phyloP scores from a whole-genome alignment of 495 filamentous ascomycete species.

The Bacidia gigantensis region DNA sequence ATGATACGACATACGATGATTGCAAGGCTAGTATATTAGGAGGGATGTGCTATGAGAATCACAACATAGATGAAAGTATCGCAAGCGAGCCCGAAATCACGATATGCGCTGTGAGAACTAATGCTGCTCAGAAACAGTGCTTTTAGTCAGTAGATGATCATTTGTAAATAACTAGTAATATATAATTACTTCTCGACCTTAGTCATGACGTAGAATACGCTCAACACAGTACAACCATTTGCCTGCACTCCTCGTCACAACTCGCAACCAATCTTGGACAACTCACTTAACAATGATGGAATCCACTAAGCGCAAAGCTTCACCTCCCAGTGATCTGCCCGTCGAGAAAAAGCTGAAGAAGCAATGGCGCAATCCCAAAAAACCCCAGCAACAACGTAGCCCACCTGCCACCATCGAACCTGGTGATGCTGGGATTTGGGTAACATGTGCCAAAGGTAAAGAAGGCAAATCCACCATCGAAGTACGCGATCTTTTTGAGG shows the following conservation, averaged over 20 bases:
- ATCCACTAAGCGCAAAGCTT: slow-evolving; percentile 7
- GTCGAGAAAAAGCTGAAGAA: slow-evolving; percentile 14
- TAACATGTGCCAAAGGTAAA: slow-evolving; percentile 69
- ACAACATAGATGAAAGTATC: too few relatives aligned
- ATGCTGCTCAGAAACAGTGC: too few relatives aligned
- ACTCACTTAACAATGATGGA: not conserved
- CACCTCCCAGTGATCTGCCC: not conserved
- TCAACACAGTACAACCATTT: too few relatives aligned
- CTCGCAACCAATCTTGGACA: too few relatives aligned
- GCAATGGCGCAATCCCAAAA: slow-evolving; percentile 16
- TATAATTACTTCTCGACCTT: too few relatives aligned
- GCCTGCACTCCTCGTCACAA: too few relatives aligned
- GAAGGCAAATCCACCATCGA: slow-evolving; percentile 69
- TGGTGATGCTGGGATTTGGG: slow-evolving; percentile 76
- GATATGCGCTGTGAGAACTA: too few relatives aligned
- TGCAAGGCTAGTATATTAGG: too few relatives aligned
- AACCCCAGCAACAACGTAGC: slow-evolving; percentile 2
- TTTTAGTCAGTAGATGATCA: too few relatives aligned
- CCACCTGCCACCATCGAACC: slow-evolving; percentile 37
- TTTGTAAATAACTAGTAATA: too few relatives aligned
- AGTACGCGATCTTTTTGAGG: slow-evolving; percentile 55
- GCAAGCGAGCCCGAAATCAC: too few relatives aligned
- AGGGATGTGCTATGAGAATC: not conserved
- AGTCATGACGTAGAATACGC: not conserved
- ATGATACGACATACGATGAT: too few relatives aligned